phyloP scores from a whole-genome alignment of 805 yeast species.

The Hanseniaspora mollemarum region DNA sequence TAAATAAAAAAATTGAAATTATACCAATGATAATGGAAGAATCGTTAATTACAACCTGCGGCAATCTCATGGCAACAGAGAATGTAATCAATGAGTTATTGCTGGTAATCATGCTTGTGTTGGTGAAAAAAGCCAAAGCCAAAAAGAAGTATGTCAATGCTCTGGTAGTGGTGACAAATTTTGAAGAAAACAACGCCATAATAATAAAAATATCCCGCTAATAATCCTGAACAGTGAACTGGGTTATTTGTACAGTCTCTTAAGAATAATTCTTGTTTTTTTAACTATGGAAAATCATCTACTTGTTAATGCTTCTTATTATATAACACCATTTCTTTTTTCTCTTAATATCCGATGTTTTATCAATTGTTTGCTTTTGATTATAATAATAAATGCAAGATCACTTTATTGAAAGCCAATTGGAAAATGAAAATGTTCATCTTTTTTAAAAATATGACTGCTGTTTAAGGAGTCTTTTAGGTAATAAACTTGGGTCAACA shows the following conservation, averaged over 20 bases:
- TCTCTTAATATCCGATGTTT: neutral
- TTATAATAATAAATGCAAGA: neutral
- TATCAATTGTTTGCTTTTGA: neutral
- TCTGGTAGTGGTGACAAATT: constrained; percentile 39
- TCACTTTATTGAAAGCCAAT: neutral
- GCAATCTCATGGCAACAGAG: constrained; percentile 50
- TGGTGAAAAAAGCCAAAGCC: constrained; percentile 39
- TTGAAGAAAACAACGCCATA: constrained; percentile 43
- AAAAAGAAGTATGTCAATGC: constrained; percentile 33
- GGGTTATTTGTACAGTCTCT: no score
- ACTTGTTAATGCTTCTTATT: neutral
- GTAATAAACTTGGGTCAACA: constrained; percentile 1
- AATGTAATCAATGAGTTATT: constrained; percentile 41
- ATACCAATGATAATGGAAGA: constrained; percentile 41
- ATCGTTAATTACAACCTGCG: constrained; percentile 25
- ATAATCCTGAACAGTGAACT: no score
- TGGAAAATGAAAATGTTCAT: constrained; percentile 1
- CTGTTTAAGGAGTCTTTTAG: neutral
- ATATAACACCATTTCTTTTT: no score
- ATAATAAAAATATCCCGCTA: no score
- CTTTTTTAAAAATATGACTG: neutral
- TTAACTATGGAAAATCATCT: neutral
- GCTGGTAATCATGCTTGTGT: constrained; percentile 36
- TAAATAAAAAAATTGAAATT: constrained; percentile 36
- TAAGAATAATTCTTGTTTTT: neutral